Percentiles rank a stretch among this genome's conserved stretches.
Conservation (phyloP, 164 flowering plant genomes). For the Kalanchoe fedtschenkoi region DNA sequence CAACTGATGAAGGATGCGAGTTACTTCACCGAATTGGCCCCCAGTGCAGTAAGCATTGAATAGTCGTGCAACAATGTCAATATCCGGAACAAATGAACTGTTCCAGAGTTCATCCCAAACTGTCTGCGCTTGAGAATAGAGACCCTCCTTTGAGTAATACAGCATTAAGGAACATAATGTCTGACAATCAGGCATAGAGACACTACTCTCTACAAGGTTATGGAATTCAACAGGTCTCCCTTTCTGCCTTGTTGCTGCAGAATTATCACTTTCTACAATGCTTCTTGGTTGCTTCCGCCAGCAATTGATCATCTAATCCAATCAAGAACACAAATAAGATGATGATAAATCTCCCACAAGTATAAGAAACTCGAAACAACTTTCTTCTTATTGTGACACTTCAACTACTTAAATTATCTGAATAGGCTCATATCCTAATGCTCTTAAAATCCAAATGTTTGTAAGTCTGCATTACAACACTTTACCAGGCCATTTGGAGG, state of each 20-base stretch:
- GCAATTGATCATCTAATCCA: neutral
- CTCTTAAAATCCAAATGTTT: too few relatives aligned
- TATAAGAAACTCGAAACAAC: too few relatives aligned
- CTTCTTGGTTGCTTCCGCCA: neutral
- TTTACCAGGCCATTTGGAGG: too few relatives aligned
- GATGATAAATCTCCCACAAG: neutral
- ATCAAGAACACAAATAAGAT: neutral
- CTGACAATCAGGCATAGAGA: conserved; percentile 17
- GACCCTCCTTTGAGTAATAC: conserved; percentile 47
- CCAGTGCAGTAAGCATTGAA: conserved; percentile 41
- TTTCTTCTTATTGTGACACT: too few relatives aligned
- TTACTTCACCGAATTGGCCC: conserved; percentile 37
- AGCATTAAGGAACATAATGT: conserved; percentile 46
- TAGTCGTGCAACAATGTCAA: conserved; percentile 31
- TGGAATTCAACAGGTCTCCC: conserved; percentile 26
- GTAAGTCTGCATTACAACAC: too few relatives aligned
- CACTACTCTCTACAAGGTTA: conserved; percentile 32
- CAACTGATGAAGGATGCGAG: conserved; percentile 31
- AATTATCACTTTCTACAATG: neutral
- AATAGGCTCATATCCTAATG: too few relatives aligned
- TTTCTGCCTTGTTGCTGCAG: conserved; percentile 11
- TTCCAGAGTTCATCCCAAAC: conserved; percentile 55
- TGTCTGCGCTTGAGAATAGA: conserved; percentile 26
- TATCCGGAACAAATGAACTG: conserved; percentile 43
- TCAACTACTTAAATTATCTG: too few relatives aligned